These are phyloP conservation scores for Yarrowia deformans DNA, from an alignment of 805 yeast genomes.

Conservation along the genomic window DNA sequence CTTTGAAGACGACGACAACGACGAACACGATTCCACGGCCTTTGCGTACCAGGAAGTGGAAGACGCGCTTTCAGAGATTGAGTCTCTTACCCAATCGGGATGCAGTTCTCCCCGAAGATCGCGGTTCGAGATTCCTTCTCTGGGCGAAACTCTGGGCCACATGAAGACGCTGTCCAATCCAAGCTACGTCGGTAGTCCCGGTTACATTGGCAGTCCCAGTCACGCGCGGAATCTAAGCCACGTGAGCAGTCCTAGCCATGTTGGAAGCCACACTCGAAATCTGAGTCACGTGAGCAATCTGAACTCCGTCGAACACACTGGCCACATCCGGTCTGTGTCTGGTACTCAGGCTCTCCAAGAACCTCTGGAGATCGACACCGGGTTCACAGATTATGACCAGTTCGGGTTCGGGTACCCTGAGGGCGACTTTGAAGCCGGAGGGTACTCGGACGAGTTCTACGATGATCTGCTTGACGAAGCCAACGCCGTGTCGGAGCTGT, in stretches of 20 bases:
- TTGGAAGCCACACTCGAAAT: no score
- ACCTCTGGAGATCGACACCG: conserved; percentile 12
- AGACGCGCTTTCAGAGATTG: conserved; percentile 17
- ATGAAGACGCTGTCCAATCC: conserved; percentile 1
- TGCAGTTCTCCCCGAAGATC: neutral
- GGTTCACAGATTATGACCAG: conserved; percentile 6
- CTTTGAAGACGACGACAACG: neutral
- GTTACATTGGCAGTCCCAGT: no score
- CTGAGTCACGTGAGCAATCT: neutral
- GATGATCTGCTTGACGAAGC: conserved; percentile 32
- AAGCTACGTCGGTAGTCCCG: neutral
- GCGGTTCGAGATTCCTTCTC: neutral
- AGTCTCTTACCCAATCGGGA: conserved; percentile 11
- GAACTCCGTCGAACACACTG: neutral
- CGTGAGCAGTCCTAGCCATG: neutral
- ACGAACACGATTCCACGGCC: conserved; percentile 15
- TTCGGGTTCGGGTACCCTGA: conserved; percentile 14
- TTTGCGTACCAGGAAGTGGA: conserved; percentile 35
- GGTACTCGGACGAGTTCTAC: conserved; percentile 7
- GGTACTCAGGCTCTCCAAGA: conserved; percentile 6
- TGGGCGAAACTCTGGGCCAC: conserved; percentile 10
- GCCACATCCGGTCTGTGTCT: conserved; percentile 9
- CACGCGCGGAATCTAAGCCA: conserved; percentile 15
- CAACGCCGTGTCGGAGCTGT: conserved; percentile 12
- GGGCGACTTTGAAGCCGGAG: conserved; percentile 2